These are phyloP conservation scores for Halophytophthora polymorphica DNA, from an alignment of 352 stramenopile species.

Conservation along the genomic window DNA sequence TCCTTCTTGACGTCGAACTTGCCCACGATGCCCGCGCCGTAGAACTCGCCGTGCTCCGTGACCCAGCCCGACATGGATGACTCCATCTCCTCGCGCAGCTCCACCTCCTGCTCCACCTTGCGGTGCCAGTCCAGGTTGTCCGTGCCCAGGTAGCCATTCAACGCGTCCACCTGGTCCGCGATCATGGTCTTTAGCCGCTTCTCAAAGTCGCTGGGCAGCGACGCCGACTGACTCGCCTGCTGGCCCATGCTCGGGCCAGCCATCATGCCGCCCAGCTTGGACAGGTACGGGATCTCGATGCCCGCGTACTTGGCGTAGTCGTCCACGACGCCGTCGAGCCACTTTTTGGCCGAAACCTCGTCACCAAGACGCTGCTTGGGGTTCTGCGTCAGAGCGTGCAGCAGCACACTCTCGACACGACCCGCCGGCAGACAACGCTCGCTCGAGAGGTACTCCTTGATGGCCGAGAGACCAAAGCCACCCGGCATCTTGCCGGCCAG, in stretches of 20 bases:
- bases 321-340: slow-evolving; percentile 74
- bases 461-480: slow-evolving; percentile 71
- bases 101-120: slow-evolving; percentile 48
- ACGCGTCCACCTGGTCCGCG: slow-evolving; percentile 43
- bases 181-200: slow-evolving; percentile 59
- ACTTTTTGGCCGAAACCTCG: slow-evolving; percentile 65
- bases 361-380: slow-evolving; percentile 70
- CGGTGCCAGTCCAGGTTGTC: slow-evolving; percentile 50
- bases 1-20: slow-evolving; percentile 76
- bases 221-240: slow-evolving; percentile 25
- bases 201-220: slow-evolving; percentile 45
- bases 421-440: slow-evolving; percentile 73
- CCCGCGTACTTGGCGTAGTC: slow-evolving; percentile 66
- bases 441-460: slow-evolving; percentile 66
- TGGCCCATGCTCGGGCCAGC: slow-evolving; percentile 26
- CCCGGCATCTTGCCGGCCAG: slow-evolving; percentile 78
- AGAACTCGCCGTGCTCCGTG: slow-evolving; percentile 56
- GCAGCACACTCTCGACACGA: slow-evolving; percentile 74
- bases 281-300: slow-evolving; percentile 58
- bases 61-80: slow-evolving; percentile 45
- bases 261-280: slow-evolving; percentile 35
- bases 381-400: slow-evolving; percentile 66
- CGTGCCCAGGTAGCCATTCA: slow-evolving; percentile 48
- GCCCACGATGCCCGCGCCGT: slow-evolving; percentile 44
- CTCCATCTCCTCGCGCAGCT: slow-evolving; percentile 56